Base-by-base conservation (phyloP, 441 rosid species). In the Syzygium malaccense region DNA sequence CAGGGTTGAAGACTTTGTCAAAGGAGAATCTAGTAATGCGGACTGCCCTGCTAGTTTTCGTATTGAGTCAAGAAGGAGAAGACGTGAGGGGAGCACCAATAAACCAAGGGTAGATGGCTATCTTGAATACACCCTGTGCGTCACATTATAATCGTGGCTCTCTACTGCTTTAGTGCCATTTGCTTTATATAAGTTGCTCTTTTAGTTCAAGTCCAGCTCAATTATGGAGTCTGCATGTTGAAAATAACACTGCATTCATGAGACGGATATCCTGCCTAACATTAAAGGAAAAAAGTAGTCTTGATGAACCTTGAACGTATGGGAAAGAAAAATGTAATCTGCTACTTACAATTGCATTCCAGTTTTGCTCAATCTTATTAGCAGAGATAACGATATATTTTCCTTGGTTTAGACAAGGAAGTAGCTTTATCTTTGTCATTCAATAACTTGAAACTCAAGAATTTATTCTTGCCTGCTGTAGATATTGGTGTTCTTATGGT, bases 401-500 rank as follows among this genome's bases (percentile, higher is more conserved):
- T 41, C 51, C 51, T 41, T 75, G 83, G 83, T 41, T 41, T 75
- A 75, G 83, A 41, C 51, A 75, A 75, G n/a, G 83, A 75, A 75
- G 53, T 75, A 12, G 83, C 83, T 41, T 41, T 75, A 12, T 41
- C 83, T 41, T 75, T 75, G n/a, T 75, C 83, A 75, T 41, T 75
- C n/a, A 23, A 7, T 23, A 75, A 75, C 83, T 75, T 75, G 51
- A 75, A 41, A 23, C 51, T 75, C 83, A 75, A 75, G 51, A 41
- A 26, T 0, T 41, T 25, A 41, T 75, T 41, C 83, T 75, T 75
- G 3, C 83, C 49, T 75, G 83, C 51, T 89, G 88, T 91, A 94
- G 96, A 89, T 94, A 94, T 79, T 94, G 96, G 95, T 94, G 96
- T 86, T 94, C 95, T 19, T 94, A 92, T 87, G 96, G 96, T 45